These are phyloP conservation scores for Thermochaetoides thermophila DNA, from an alignment of 495 filamentous ascomycete species.

Conservation along the genomic window DNA sequence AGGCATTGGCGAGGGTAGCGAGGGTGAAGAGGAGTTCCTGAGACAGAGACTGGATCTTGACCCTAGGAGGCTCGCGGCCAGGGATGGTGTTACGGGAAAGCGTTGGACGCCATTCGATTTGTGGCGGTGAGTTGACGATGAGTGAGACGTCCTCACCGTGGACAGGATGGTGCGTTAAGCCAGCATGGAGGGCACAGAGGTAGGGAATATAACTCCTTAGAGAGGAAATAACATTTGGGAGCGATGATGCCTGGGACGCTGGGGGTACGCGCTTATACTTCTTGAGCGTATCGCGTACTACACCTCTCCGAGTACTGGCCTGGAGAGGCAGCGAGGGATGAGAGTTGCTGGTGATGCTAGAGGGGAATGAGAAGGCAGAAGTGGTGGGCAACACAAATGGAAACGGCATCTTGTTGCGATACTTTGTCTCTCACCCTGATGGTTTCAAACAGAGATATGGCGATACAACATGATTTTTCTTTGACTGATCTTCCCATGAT, in stretches of 20 bases:
- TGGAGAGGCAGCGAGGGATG: slow-evolving; percentile 73
- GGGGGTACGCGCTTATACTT: slow-evolving; percentile 64
- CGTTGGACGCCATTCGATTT: slow-evolving; percentile 71
- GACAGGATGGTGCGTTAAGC: slow-evolving; percentile 37
- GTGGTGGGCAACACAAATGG: slow-evolving; percentile 74
- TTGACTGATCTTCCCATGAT: too few relatives aligned
- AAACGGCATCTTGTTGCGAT: too few relatives aligned
- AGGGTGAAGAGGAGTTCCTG: slow-evolving; percentile 71
- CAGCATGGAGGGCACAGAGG: slow-evolving; percentile 56
- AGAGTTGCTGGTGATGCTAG: slow-evolving; percentile 50
- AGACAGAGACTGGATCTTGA: slow-evolving; percentile 59
- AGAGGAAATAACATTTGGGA: slow-evolving; percentile 49
- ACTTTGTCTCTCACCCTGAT: too few relatives aligned
- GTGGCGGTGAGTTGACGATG: slow-evolving; percentile 30
- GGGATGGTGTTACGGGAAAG: slow-evolving; percentile 42
- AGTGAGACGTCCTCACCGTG: slow-evolving; percentile 51
- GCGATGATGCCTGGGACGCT: slow-evolving; percentile 46
- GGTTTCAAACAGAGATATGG: too few relatives aligned
- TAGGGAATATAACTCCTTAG: slow-evolving; percentile 67
- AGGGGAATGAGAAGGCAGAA: slow-evolving; percentile 62
- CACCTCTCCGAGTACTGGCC: slow-evolving; percentile 62
- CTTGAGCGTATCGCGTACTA: slow-evolving; percentile 64
- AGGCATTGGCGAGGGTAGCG: slow-evolving; percentile 56
- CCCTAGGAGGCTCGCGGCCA: slow-evolving; percentile 43
- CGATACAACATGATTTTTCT: too few relatives aligned